These are phyloP conservation scores for Phytopythium cucurbitacearum DNA, from an alignment of 352 stramenopile species.

Conservation along the genomic window DNA sequence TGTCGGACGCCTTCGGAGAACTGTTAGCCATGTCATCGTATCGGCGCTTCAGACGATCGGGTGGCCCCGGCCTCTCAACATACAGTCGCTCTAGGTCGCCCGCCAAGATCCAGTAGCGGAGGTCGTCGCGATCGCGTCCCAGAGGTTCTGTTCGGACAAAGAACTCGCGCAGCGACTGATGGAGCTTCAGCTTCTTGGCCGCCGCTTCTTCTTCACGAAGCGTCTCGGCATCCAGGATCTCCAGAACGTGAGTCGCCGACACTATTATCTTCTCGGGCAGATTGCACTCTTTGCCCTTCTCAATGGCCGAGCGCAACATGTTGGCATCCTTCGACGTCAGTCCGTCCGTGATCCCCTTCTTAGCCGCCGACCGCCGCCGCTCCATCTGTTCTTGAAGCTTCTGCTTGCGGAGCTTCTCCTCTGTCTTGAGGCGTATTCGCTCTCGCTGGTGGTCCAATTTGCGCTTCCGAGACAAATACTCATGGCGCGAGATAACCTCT, in stretches of 20 bases:
- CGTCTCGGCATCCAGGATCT: constrained; percentile 70
- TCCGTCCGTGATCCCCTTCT: constrained; percentile 65
- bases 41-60: constrained; percentile 37
- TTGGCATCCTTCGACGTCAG: constrained; percentile 54
- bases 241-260: constrained; percentile 66
- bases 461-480: constrained; percentile 77
- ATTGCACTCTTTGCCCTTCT: constrained; percentile 70
- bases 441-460: constrained; percentile 66
- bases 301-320: constrained; percentile 50
- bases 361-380: constrained; percentile 45
- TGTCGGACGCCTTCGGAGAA: constrained; percentile 17
- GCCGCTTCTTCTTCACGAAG: constrained; percentile 61
- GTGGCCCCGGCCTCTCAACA: constrained; percentile 49
- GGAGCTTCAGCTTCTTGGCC: constrained; percentile 56
- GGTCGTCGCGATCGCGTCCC: constrained; percentile 52
- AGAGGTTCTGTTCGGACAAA: constrained; percentile 78
- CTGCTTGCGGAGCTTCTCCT: constrained; percentile 65
- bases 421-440: constrained; percentile 39
- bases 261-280: constrained; percentile 62
- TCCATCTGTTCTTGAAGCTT: constrained; percentile 63
- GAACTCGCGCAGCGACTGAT: constrained; percentile 47
- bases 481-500: constrained; percentile 70
- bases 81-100: constrained; percentile 66
- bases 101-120: constrained; percentile 72
- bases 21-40: constrained; percentile 31